Conservation (phyloP, 768 basidiomycete genomes). For the Xanthoconium purpureum region DNA sequence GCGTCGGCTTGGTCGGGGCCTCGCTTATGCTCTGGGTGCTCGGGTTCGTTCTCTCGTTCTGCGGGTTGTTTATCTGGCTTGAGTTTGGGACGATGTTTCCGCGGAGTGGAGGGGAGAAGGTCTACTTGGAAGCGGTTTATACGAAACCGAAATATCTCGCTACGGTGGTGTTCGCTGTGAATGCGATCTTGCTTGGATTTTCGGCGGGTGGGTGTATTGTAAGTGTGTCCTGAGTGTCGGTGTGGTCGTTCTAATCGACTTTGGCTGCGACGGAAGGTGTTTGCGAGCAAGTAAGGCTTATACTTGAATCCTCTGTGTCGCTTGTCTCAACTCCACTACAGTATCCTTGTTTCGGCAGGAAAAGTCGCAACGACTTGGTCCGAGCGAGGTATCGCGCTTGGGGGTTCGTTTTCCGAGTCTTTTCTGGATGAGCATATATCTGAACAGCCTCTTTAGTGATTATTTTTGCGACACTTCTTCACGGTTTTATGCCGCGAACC, state of each 20-base stretch:
- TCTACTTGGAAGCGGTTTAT: conserved; percentile 58
- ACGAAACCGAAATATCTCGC: conserved; percentile 44
- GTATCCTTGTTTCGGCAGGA: background rate
- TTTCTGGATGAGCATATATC: too few species aligned
- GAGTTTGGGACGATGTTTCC: conserved; percentile 65
- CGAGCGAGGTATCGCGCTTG: background rate
- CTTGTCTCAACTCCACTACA: background rate
- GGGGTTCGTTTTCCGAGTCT: background rate
- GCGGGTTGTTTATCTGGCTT: conserved; percentile 60
- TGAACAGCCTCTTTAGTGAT: too few species aligned
- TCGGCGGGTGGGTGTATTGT: conserved; percentile 49
- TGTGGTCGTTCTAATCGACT: background rate
- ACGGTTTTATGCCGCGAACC: background rate
- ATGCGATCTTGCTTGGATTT: conserved; percentile 45
- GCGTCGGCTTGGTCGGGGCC: conserved; percentile 56
- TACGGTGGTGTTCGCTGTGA: conserved; percentile 47
- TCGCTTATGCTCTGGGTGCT: conserved; percentile 63
- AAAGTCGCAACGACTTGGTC: background rate
- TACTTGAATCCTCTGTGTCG: background rate
- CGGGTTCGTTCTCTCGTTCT: conserved; percentile 55
- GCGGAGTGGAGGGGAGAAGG: conserved; percentile 60
- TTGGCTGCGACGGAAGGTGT: background rate
- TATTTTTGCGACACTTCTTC: too few species aligned
- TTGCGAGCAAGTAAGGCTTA: background rate
- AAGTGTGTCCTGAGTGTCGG: background rate